phyloP scores from a whole-genome alignment of 192 early-diverging fungal species.

The Coemansia sp. region DNA sequence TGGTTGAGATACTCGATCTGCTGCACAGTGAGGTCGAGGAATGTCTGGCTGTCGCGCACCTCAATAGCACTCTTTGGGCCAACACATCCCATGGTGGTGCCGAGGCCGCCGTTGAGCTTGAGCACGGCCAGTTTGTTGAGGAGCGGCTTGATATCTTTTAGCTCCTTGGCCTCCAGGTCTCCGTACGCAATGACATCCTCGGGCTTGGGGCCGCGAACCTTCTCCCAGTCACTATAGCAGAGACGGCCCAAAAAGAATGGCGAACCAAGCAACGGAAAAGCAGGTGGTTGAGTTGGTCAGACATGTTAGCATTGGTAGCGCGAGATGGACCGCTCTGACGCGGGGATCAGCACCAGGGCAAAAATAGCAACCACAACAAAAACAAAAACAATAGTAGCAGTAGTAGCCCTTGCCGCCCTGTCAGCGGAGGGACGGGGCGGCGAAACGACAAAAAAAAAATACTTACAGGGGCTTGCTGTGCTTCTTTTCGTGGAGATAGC shows the following conservation, averaged over 20 bases:
- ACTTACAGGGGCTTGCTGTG: constrained; percentile 59
- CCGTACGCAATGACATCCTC: constrained; percentile 89
- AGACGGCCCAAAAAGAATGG: background rate
- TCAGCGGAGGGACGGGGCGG: background rate
- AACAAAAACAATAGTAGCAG: background rate
- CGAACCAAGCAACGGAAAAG: background rate
- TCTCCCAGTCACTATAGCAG: constrained; percentile 90
- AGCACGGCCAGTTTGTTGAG: constrained; percentile 94
- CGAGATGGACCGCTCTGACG: background rate
- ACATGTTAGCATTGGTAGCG: background rate
- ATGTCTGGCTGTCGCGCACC: constrained; percentile 98
- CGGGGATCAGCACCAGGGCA: constrained; percentile 2
- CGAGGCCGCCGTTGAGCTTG: constrained; percentile 99
- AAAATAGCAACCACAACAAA: constrained; percentile 1
- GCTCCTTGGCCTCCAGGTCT: constrained; percentile 58
- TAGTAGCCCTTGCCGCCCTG: background rate
- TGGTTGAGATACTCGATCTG: constrained; percentile 99
- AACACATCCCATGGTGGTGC: constrained; percentile 99
- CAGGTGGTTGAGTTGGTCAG: background rate
- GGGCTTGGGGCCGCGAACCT: constrained; percentile 88
- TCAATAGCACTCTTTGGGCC: constrained; percentile 99
- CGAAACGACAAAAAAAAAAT: no score
- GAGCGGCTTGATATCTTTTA: constrained; percentile 57
- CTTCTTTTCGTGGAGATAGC: constrained; percentile 82
- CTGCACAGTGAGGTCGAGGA: constrained; percentile 96